Evolutionary conservation across 768 basidiomycete species (phyloP), one percentile per base, ranked within the genome.

Genomic region (Paxillus involutus): DNA sequence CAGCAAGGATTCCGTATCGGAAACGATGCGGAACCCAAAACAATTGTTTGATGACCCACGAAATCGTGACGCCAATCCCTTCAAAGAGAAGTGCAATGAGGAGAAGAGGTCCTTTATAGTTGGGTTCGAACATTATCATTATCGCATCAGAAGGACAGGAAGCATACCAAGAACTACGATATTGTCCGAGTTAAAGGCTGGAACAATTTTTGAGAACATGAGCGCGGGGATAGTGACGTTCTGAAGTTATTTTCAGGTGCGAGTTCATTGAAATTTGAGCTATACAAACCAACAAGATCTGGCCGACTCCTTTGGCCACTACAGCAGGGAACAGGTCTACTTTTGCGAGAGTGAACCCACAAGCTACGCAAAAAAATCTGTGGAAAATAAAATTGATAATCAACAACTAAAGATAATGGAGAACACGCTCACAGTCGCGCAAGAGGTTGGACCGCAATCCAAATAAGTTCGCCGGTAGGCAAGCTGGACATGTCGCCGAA

Each of bases 11-110:
- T 0, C 87, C 88, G 61, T 82, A 80, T 44, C 86, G 73, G 61
- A 88, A 88, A 19, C 85, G 76, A 64, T 86, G 83, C 1, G 88
- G 87, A 1, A 88, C 86, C 80, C 85, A 88, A 59, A 86, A 87
- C 51, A 86, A 66, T 55, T 79, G 77, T 47, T 78, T 78, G 49
- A 81, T 69, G 13, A 79, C 35, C 73, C 75, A 82, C 0, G 81
- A 81, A 24, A 83, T 70, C 10, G 68, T 44, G 5, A 81, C 59
- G 12, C 87, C 84, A 6, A 84, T 63, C 2, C 60, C 59, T 51
- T 83, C 78, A 58, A 88, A 88, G 1, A 84, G 46, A 0, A 84
- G 21, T 0, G 80, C 82, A 13, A 85, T 69, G 12, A 87, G 73
- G 19, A 84, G 64, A 14, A 88, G 71, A 3, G 86, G 86, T 11